These are phyloP conservation scores for Caryopteris hybrid DNA, from an alignment of 305 asterid species.

Conservation along the genomic window DNA sequence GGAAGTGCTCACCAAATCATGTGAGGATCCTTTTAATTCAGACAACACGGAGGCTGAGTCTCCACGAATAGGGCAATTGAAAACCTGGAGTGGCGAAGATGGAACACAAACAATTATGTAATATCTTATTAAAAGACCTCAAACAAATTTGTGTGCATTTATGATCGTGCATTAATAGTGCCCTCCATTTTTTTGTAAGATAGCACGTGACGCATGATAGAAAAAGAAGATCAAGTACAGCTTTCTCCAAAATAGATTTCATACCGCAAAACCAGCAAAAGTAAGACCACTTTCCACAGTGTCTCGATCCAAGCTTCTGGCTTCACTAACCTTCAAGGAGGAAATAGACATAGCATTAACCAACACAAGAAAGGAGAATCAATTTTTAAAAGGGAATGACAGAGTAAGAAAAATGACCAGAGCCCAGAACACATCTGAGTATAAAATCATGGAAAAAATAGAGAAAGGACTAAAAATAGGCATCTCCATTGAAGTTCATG, in stretches of 20 bases:
- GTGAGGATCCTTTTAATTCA: slow-evolving; percentile 83
- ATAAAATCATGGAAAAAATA: background rate
- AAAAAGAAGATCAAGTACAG: background rate
- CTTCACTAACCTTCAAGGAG: slow-evolving; percentile 85
- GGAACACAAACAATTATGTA: slow-evolving; percentile 18
- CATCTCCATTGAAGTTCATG: background rate
- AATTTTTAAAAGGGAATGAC: background rate
- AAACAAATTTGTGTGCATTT: background rate
- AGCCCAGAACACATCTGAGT: background rate
- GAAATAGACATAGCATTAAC: slow-evolving; percentile 20
- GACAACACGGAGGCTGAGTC: slow-evolving; percentile 86
- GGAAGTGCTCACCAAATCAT: slow-evolving; percentile 76
- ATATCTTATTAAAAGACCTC: background rate
- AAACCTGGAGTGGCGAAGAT: slow-evolving; percentile 52
- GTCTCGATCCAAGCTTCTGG: slow-evolving; percentile 87
- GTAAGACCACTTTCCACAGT: slow-evolving; percentile 76
- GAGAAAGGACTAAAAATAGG: background rate
- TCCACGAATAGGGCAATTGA: slow-evolving; percentile 93
- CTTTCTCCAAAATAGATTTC: slow-evolving; percentile 7
- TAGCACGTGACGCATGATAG: background rate
- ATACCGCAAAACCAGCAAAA: slow-evolving; percentile 98
- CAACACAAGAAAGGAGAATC: slow-evolving; percentile 10
- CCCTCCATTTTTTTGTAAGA: background rate
- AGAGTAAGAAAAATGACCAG: background rate
- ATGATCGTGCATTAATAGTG: background rate